Evolutionary conservation across 164 flowering plant species (phyloP).

Genomic region (Macadamia tetraphylla): DNA sequence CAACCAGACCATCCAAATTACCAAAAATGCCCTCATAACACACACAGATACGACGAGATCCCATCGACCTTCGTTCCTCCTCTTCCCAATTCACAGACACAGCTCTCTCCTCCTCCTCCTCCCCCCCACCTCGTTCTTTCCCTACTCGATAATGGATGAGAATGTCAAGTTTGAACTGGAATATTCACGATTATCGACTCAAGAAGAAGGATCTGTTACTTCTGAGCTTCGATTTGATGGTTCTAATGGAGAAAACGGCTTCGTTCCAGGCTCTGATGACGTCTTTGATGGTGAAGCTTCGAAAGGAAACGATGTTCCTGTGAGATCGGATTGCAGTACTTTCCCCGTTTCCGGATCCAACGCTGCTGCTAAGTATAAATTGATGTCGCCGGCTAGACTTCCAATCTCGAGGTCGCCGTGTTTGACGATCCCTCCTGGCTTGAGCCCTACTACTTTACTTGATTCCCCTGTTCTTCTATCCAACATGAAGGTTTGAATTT

Average conservation of each 20-base stretch:
- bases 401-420: conserved; percentile 81
- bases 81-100: not conserved
- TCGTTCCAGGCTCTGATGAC: not conserved
- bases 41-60: not conserved
- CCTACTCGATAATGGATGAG: not conserved
- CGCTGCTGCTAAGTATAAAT: conserved; percentile 61
- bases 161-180: not conserved
- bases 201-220: not conserved
- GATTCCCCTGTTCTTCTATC: conserved; percentile 60
- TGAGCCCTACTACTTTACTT: conserved; percentile 68
- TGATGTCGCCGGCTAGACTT: conserved; percentile 87
- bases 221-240: not conserved
- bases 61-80: not conserved
- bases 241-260: not conserved
- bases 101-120: not conserved
- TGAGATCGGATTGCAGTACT: conserved; percentile 5
- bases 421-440: conserved; percentile 75
- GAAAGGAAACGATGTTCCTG: conserved; percentile 7
- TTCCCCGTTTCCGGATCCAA: conserved; percentile 20
- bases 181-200: not conserved
- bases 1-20: not conserved
- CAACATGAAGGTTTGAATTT: conserved; percentile 46
- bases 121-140: not conserved
- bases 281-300: not conserved
- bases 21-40: conserved; percentile 5